phyloP scores from a whole-genome alignment of 2,329 filamentous ascomycete species.

The Fusarium neocosmosporiellum region DNA sequence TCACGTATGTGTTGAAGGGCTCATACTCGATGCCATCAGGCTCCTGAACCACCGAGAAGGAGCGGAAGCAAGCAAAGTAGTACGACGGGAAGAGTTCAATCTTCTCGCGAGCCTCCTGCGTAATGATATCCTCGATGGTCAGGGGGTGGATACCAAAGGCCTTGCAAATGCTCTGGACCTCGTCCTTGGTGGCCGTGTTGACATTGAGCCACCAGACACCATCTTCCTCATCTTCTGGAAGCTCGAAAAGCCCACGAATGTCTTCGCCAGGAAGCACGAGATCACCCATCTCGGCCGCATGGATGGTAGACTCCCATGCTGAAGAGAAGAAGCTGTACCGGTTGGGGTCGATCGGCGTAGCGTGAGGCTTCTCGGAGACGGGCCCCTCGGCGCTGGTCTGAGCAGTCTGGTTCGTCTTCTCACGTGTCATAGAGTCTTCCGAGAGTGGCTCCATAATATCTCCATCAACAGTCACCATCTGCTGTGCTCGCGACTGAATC shows the following conservation, averaged over 20 bases:
- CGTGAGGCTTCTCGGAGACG: slow-evolving; percentile 53
- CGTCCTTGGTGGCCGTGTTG: slow-evolving; percentile 88
- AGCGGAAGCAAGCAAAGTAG: slow-evolving; percentile 98
- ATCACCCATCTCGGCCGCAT: slow-evolving; percentile 88
- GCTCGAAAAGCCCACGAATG: slow-evolving; percentile 85
- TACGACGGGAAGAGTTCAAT: slow-evolving; percentile 98
- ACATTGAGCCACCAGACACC: slow-evolving; percentile 99
- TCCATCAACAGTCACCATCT: slow-evolving; percentile 64
- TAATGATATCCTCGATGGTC: slow-evolving; percentile 95
- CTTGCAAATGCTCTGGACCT: slow-evolving; percentile 88
- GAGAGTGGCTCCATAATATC: slow-evolving; percentile 67
- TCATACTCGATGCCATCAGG: slow-evolving; percentile 86
- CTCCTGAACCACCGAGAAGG: slow-evolving; percentile 84
- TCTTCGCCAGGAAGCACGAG: slow-evolving; percentile 90
- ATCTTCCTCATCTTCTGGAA: slow-evolving; percentile 71
- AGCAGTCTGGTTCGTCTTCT: slow-evolving; percentile 57
- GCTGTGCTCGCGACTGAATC: slow-evolving; percentile 44
- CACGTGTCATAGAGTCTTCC: slow-evolving; percentile 55
- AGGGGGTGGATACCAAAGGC: slow-evolving; percentile 96
- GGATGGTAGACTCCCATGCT: slow-evolving; percentile 91
- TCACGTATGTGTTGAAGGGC: slow-evolving; percentile 95
- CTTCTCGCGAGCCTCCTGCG: slow-evolving; percentile 96
- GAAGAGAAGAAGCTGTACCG: slow-evolving; percentile 98
- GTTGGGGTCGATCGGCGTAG: slow-evolving; percentile 69
- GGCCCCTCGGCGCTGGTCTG: slow-evolving; percentile 40